Evolutionary conservation across 306 rosid genomes (phyloP), one percentile per base, ranked within the genome.

Genomic region (Inga laurina): DNA sequence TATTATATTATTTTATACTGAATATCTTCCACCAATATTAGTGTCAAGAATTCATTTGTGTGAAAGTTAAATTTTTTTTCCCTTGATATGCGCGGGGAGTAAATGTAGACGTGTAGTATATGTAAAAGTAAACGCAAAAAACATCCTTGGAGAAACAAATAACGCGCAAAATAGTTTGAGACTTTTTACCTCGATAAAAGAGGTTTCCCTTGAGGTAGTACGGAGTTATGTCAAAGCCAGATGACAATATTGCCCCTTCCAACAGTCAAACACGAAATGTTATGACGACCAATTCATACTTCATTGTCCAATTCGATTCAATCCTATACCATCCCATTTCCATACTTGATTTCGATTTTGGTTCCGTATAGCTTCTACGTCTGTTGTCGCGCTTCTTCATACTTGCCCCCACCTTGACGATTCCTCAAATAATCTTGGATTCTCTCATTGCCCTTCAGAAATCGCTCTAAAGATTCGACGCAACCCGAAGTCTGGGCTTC

Each of bases 351-450:
- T 24, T 39, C 56, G 30, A 11, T 14, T 78, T 54, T 39, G 70
- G 12, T 39, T 56, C 46, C 3, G 46, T 9, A 69, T 56, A 65
- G 18, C 83, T 51, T 78, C 75, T 70, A 76, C 78, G 21, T 77
- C 65, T 57, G 86, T 75, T 39, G 70, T 83, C 65, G 72, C 71
- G 22, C 5, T 65, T 69, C 82, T 85, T 32, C 37, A 12, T 39
- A 64, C 34, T 81, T 84, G 61, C 72, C 65, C 71, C 45, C 82
- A 22, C 81, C 62, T 41, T 76, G 73, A 74, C 72, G 12, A 62
- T 51, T 51, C 19, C 81, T 82, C 24, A 34, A 37, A 78, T 6
- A 51, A 52, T 51, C 30, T 79, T 22, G 10, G 66, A 21, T 82
- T 82, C 57, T 78, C 68, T 75, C 71, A 14, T 15, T 11, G 34